A percentile compares a stretch with the other conserved stretches of the same genome.
Evolutionary conservation across 495 filamentous ascomycete genomes (phyloP).

Genomic region (Hypoxylon fuscum): DNA sequence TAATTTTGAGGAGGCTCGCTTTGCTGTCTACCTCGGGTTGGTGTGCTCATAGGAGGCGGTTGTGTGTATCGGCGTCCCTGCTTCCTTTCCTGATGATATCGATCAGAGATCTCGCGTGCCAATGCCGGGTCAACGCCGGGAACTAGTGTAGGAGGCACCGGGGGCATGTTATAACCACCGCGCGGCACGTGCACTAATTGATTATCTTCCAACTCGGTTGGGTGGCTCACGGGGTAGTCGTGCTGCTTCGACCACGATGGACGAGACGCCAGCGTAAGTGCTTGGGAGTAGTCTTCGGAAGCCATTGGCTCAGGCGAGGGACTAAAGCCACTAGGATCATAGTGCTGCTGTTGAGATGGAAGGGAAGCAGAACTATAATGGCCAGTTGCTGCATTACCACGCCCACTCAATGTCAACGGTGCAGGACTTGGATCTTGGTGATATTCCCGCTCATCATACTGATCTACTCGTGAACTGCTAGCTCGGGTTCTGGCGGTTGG

Average conservation of each 20-base stretch:
- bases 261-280: slow-evolving; percentile 40
- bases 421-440: slow-evolving; percentile 55
- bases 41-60: slow-evolving; percentile 45
- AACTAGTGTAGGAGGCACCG: slow-evolving; percentile 73
- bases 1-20: slow-evolving; percentile 48
- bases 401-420: slow-evolving; percentile 55
- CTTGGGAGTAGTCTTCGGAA: slow-evolving; percentile 42
- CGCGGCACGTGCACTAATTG: slow-evolving; percentile 32
- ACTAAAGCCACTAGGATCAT: slow-evolving; percentile 32
- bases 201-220: slow-evolving; percentile 48
- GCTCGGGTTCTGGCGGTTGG: slow-evolving; percentile 57
- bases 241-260: slow-evolving; percentile 31
- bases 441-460: slow-evolving; percentile 48
- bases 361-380: slow-evolving; percentile 38
- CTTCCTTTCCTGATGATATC: slow-evolving; percentile 57
- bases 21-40: slow-evolving; percentile 52
- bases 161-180: slow-evolving; percentile 50
- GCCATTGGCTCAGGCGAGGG: slow-evolving; percentile 34
- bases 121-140: slow-evolving; percentile 71
- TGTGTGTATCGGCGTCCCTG: slow-evolving; percentile 53
- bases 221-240: slow-evolving; percentile 36
- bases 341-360: slow-evolving; percentile 34
- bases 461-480: slow-evolving; percentile 49
- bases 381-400: slow-evolving; percentile 49
- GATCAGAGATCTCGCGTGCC: slow-evolving; percentile 65